A percentile compares a stretch with the other conserved stretches of the same genome.
phyloP scores from a whole-genome alignment of 1,284 basidiomycete genomes.

The Phlebopus sp. region DNA sequence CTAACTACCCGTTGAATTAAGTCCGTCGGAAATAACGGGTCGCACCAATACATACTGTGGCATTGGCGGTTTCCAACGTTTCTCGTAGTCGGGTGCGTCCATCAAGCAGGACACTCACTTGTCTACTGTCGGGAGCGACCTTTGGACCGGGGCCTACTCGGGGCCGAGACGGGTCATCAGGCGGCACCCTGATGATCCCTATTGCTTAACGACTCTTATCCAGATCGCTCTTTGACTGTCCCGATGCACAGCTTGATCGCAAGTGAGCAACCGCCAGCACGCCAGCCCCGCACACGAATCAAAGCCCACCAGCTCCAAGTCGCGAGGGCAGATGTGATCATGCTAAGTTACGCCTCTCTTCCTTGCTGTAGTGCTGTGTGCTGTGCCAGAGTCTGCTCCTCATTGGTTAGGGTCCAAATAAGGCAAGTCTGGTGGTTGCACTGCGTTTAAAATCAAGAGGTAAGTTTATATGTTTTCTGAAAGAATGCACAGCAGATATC shows the following conservation, averaged over 20 bases:
- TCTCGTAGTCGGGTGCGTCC: too few species aligned
- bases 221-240: neutral
- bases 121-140: too few species aligned
- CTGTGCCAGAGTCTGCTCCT: slow-evolving; percentile 7
- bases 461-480: neutral
- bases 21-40: too few species aligned
- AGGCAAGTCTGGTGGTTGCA: slow-evolving; percentile 7
- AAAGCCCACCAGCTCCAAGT: slow-evolving; percentile 1
- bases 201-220: neutral
- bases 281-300: slow-evolving; percentile 4
- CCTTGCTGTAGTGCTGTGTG: slow-evolving; percentile 10
- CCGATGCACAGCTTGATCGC: slow-evolving; percentile 6
- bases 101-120: too few species aligned
- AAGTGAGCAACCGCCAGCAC: slow-evolving; percentile 11
- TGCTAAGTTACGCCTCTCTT: slow-evolving; percentile 10
- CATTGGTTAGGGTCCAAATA: slow-evolving; percentile 6
- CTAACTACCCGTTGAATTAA: too few species aligned
- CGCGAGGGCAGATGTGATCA: neutral
- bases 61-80: too few species aligned
- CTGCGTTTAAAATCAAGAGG: too few species aligned
- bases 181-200: neutral
- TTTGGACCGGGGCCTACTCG: too few species aligned
- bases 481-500: neutral
- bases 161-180: too few species aligned
- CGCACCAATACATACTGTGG: too few species aligned